Evolutionary conservation across 2,329 filamentous ascomycete species (phyloP).

Genomic region (Talaromyces sp.): DNA sequence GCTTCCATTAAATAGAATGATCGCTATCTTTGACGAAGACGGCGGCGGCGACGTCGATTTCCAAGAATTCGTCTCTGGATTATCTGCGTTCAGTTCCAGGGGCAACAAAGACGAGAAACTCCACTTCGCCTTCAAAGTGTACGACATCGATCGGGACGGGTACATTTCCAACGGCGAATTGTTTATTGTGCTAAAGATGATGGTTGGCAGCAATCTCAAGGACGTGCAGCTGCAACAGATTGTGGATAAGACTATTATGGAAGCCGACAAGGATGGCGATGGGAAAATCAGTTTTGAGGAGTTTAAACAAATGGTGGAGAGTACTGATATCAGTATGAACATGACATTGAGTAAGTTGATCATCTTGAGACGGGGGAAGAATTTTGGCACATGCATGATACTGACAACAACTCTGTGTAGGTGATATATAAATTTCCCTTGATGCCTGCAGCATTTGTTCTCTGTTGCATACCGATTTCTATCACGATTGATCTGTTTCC

Average conservation of each 20-base stretch:
- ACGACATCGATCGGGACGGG: constrained; percentile 97
- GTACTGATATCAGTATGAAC: constrained; percentile 67
- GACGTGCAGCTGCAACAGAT: constrained; percentile 98
- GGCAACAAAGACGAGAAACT: constrained; percentile 99
- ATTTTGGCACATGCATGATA: not conserved
- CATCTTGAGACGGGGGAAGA: not conserved
- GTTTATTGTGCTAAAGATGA: constrained; percentile 99
- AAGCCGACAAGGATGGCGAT: constrained; percentile 91
- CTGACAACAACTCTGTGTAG: not conserved
- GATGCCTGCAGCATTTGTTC: not conserved
- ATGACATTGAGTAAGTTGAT: constrained; percentile 58
- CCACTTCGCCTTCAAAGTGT: constrained; percentile 96
- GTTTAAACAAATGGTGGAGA: constrained; percentile 98
- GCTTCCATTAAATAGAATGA: constrained; percentile 63
- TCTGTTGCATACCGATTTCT: not conserved
- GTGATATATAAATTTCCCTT: constrained; percentile 1
- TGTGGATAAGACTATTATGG: constrained; percentile 99
- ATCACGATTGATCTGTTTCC: not conserved
- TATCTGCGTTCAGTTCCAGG: constrained; percentile 94
- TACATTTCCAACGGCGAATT: constrained; percentile 99
- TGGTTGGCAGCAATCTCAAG: constrained; percentile 98
- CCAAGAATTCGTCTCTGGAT: constrained; percentile 93
- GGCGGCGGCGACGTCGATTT: constrained; percentile 97
- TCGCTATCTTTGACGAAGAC: constrained; percentile 98
- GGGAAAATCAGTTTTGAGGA: constrained; percentile 99